These are phyloP conservation scores for Phytophthora colocasiae DNA, from an alignment of 352 stramenopile genomes.

Conservation along the genomic window DNA sequence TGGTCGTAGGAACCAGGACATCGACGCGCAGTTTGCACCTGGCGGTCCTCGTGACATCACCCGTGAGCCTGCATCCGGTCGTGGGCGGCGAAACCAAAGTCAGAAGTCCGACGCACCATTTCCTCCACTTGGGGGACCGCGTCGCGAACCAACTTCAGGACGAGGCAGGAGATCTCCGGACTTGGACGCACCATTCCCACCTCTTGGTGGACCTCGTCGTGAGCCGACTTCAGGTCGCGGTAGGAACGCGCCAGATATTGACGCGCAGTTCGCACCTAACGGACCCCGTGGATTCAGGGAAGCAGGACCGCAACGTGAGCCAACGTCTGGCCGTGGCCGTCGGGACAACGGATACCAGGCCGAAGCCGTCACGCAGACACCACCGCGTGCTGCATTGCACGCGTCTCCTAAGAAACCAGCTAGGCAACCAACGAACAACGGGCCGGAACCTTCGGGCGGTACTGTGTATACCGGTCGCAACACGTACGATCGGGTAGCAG, in stretches of 20 bases:
- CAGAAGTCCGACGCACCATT: constrained; percentile 2
- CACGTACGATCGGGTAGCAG: constrained; percentile 32
- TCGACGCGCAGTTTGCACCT: constrained; percentile 14
- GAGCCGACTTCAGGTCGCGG: constrained; percentile 26
- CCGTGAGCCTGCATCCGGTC: constrained; percentile 17
- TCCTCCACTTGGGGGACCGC: constrained; percentile 1
- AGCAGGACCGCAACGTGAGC: constrained; percentile 17
- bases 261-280: constrained; percentile 17
- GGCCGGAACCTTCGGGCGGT: constrained; percentile 13
- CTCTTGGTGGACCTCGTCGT: constrained; percentile 1
- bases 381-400: constrained; percentile 14
- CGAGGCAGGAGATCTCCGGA: constrained; percentile 7
- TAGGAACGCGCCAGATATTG: constrained; percentile 9
- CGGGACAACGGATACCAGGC: constrained; percentile 17
- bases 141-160: constrained; percentile 18
- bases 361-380: constrained; percentile 6
- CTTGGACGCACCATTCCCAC: constrained; percentile 3
- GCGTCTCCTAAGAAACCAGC: constrained; percentile 18
- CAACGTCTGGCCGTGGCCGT: constrained; percentile 23
- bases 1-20: constrained; percentile 26
- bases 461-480: constrained; percentile 39
- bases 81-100: constrained; percentile 6
- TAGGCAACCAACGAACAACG: constrained; percentile 15
- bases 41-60: constrained; percentile 4
- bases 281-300: constrained; percentile 13